These are phyloP conservation scores for Salpingoeca rosetta DNA, from an alignment of 78 protist species.

Conservation along the genomic window DNA sequence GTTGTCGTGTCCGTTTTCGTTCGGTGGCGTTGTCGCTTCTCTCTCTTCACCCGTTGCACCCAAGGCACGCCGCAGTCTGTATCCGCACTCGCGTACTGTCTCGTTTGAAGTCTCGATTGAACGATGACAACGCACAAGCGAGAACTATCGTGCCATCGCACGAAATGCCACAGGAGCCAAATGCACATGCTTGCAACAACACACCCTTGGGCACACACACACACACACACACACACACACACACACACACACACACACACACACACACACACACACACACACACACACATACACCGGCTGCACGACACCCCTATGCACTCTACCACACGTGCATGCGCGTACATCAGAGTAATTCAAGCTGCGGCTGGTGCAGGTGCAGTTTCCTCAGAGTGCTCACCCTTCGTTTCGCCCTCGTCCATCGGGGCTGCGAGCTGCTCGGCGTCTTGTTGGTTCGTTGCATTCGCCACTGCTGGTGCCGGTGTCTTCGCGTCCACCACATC, in stretches of 20 bases:
- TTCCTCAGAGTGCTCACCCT: too few species aligned
- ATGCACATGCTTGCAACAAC: background rate
- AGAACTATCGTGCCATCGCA: background rate
- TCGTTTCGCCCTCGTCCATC: too few species aligned
- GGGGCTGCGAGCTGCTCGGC: too few species aligned
- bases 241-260: conserved; percentile 3
- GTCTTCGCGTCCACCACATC: conserved; percentile 21
- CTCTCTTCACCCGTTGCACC: too few species aligned
- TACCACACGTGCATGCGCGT: background rate
- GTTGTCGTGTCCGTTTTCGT: too few species aligned
- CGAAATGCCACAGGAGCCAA: background rate
- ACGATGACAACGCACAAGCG: background rate
- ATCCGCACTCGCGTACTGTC: too few species aligned
- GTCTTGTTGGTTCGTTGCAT: too few species aligned
- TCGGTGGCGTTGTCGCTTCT: too few species aligned
- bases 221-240: conserved; percentile 25
- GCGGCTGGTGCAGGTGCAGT: too few species aligned
- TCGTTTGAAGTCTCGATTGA: too few species aligned
- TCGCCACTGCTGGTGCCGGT: too few species aligned
- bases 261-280: conserved; percentile 11
- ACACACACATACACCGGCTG: background rate
- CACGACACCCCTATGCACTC: background rate
- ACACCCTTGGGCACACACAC: conserved; percentile 5
- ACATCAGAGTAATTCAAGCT: background rate
- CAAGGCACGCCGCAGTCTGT: background rate